These are phyloP conservation scores for Penicillium sp. DNA, from an alignment of 2,329 filamentous ascomycete genomes.

Conservation along the genomic window DNA sequence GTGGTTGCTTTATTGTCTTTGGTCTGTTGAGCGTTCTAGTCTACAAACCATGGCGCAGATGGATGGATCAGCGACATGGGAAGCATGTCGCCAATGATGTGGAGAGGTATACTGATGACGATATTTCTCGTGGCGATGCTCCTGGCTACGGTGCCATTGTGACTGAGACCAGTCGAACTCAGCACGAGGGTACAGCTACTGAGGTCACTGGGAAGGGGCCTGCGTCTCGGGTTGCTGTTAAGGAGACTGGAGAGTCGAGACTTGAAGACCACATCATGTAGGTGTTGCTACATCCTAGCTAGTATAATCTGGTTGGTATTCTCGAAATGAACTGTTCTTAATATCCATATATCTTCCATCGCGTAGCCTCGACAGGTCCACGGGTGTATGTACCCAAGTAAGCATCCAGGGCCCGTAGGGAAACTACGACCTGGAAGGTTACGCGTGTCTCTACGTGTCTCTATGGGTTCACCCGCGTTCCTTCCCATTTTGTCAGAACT, in stretches of 20 bases:
- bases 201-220: constrained; percentile 9
- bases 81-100: constrained; percentile 16
- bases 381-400: background rate
- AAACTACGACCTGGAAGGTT: background rate
- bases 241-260: constrained; percentile 10
- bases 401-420: background rate
- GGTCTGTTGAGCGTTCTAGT: constrained; percentile 63
- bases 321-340: background rate
- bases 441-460: background rate
- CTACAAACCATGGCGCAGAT: constrained; percentile 70
- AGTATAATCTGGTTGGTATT: background rate
- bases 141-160: background rate
- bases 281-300: background rate
- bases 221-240: constrained; percentile 12
- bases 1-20: constrained; percentile 70
- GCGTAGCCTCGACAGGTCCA: background rate
- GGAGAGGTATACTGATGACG: constrained; percentile 18
- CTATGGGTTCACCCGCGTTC: background rate
- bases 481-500: background rate
- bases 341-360: background rate
- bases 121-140: background rate
- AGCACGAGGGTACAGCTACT: background rate
- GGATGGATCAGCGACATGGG: constrained; percentile 40
- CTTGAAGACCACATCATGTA: constrained; percentile 15
- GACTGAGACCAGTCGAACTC: background rate